These are phyloP conservation scores for Medicago lupulina DNA, from an alignment of 306 rosid species.

Conservation along the genomic window DNA sequence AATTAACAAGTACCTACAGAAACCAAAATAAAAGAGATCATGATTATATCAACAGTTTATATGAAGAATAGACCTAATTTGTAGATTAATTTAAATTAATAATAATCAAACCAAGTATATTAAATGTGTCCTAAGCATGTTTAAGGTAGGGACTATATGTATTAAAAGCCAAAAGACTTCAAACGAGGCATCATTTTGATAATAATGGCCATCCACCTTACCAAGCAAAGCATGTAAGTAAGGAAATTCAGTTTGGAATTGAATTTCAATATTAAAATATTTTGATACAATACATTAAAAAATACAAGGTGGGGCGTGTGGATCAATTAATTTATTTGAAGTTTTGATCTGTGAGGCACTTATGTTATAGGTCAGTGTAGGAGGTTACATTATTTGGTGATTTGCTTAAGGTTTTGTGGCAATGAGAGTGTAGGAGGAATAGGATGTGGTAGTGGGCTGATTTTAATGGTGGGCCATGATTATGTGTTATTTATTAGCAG, in stretches of 20 bases:
- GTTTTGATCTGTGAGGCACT: constrained; percentile 51
- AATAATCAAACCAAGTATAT: not conserved
- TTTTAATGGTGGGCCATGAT: constrained; percentile 55
- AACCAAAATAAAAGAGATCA: not conserved
- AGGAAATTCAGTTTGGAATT: constrained; percentile 33
- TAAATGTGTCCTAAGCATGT: constrained; percentile 32
- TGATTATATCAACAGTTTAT: not conserved
- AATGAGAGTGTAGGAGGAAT: constrained; percentile 44
- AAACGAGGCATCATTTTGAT: constrained; percentile 36
- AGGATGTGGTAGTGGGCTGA: constrained; percentile 50
- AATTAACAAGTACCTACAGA: no score
- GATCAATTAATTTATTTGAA: constrained; percentile 8
- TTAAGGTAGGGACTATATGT: constrained; percentile 42
- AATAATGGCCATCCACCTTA: constrained; percentile 47
- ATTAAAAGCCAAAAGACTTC: constrained; percentile 41
- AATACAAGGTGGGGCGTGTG: constrained; percentile 13
- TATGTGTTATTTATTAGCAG: constrained; percentile 41
- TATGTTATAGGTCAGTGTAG: constrained; percentile 32
- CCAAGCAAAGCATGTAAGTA: constrained; percentile 36
- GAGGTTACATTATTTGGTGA: constrained; percentile 33
- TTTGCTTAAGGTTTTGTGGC: constrained; percentile 41
- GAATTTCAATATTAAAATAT: constrained; percentile 10
- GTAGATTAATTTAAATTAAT: constrained; percentile 15
- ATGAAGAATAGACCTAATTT: constrained; percentile 33
- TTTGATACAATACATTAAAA: not conserved